Percentiles rank a stretch among this genome's conserved stretches.
Conservation (phyloP, 768 basidiomycete species). For the Mycena pura region DNA sequence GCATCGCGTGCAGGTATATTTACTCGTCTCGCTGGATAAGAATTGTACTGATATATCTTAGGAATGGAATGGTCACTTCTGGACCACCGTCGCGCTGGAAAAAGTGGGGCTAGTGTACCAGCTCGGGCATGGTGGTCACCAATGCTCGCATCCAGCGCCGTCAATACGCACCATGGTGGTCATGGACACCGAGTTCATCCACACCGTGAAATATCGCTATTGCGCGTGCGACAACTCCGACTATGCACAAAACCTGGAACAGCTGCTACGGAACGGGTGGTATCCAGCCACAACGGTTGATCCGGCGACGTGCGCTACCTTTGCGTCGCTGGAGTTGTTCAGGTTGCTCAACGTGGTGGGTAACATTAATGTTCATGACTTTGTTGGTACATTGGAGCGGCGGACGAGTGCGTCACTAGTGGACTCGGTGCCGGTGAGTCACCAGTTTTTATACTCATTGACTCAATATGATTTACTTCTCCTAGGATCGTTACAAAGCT, state of each 20-base stretch:
- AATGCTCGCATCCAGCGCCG: background rate
- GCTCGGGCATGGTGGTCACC: background rate
- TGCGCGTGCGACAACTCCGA: conserved; percentile 1
- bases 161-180: background rate
- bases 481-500: conserved; percentile 11
- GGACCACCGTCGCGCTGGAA: background rate
- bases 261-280: conserved; percentile 18
- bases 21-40: no score
- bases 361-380: conserved; percentile 23
- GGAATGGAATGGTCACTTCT: conserved; percentile 9
- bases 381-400: conserved; percentile 14
- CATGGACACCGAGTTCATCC: background rate
- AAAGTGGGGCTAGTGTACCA: background rate
- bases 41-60: background rate
- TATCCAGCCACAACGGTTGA: conserved; percentile 18
- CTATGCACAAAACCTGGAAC: background rate
- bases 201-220: conserved; percentile 2
- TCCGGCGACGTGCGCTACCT: conserved; percentile 20
- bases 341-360: conserved; percentile 17
- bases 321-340: conserved; percentile 13
- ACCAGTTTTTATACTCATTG: background rate
- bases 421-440: conserved; percentile 4
- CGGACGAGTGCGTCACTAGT: background rate
- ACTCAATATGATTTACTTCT: background rate
- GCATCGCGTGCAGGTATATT: background rate